A percentile compares a stretch with the other conserved stretches of the same genome.
Conservation (phyloP, 306 rosid genomes). For the Leucaena leucocephala region DNA sequence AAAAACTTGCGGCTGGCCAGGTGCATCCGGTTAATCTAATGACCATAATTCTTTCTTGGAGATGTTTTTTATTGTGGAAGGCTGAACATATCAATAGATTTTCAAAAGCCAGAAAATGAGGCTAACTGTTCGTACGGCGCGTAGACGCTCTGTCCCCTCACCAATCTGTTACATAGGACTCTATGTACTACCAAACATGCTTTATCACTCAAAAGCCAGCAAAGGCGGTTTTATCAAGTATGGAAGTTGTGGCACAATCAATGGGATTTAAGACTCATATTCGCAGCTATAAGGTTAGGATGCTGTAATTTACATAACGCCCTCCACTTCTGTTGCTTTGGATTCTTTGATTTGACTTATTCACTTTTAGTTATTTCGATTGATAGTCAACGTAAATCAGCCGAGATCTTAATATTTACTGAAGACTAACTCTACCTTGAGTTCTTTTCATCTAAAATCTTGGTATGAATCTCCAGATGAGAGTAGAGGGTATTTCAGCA, state of each 20-base stretch:
- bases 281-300: conserved; percentile 79
- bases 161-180: conserved; percentile 49
- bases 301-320: conserved; percentile 7
- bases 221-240: conserved; percentile 75
- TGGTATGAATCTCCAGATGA: conserved; percentile 66
- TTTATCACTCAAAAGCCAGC: conserved; percentile 90
- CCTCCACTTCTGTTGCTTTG: conserved; percentile 12
- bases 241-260: conserved; percentile 95
- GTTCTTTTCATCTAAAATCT: conserved; percentile 18
- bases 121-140: background rate
- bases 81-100: background rate
- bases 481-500: conserved; percentile 81
- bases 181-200: conserved; percentile 70
- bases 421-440: conserved; percentile 2
- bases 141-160: background rate
- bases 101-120: background rate
- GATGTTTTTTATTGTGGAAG: no score
- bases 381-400: conserved; percentile 3
- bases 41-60: no score
- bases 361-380: background rate
- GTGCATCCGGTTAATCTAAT: no score
- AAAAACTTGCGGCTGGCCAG: no score
- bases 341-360: conserved; percentile 13
- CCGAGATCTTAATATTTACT: background rate
- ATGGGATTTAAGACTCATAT: conserved; percentile 93